Percentiles rank a stretch among this genome's conserved stretches.
phyloP scores from a whole-genome alignment of 2,329 filamentous ascomycete genomes.

The Periglandula ipomoeae region DNA sequence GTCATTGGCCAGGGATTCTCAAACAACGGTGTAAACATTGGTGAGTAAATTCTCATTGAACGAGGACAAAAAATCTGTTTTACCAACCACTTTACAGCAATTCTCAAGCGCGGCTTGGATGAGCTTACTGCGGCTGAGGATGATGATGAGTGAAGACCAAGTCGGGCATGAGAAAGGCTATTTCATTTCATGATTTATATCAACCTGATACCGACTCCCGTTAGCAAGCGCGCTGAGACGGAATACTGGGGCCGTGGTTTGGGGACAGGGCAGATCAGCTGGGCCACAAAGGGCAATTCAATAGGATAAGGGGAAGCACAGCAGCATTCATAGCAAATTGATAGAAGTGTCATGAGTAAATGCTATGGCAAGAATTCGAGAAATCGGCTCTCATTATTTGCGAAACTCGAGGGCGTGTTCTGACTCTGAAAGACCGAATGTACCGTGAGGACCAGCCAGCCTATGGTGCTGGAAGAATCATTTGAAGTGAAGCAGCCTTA shows the following conservation, averaged over 20 bases:
- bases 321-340: not conserved
- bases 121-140: slow-evolving; percentile 15
- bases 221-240: too few species aligned
- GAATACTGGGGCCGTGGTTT: too few species aligned
- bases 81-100: not conserved
- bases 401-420: too few species aligned
- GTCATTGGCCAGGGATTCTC: slow-evolving; percentile 13
- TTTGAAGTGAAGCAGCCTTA: too few species aligned
- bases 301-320: not conserved
- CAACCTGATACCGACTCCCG: too few species aligned
- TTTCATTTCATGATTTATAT: too few species aligned
- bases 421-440: too few species aligned
- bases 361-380: not conserved
- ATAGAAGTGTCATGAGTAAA: not conserved
- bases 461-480: too few species aligned
- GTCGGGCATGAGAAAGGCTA: too few species aligned
- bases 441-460: too few species aligned
- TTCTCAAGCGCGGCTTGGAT: slow-evolving; percentile 23
- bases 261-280: too few species aligned
- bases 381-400: not conserved
- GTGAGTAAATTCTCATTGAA: slow-evolving; percentile 6
- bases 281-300: not conserved
- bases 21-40: slow-evolving; percentile 12
- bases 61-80: not conserved
- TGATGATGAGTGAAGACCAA: not conserved